phyloP scores from a whole-genome alignment of 805 yeast species.

The Scheffersomyces stipitis region DNA sequence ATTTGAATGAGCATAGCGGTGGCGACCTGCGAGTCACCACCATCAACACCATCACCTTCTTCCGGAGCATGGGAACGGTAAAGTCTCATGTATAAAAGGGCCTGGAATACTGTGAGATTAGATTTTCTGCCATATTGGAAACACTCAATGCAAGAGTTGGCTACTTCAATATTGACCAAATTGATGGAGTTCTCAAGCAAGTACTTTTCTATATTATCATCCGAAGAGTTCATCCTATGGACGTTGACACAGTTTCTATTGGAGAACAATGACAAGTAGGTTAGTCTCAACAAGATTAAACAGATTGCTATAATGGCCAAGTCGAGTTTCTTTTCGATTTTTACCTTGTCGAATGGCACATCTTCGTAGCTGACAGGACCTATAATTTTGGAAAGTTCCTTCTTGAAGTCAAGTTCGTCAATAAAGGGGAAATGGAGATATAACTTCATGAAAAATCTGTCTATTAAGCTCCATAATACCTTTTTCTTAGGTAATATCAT shows the following conservation, averaged over 20 bases:
- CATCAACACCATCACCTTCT: constrained; percentile 13
- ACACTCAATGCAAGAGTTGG: constrained; percentile 20
- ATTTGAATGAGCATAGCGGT: constrained; percentile 15
- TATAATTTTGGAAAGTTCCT: constrained; percentile 43
- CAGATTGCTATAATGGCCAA: constrained; percentile 34
- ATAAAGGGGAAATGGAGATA: constrained; percentile 68
- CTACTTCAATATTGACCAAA: constrained; percentile 16
- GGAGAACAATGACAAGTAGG: constrained; percentile 37
- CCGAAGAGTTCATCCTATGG: constrained; percentile 14
- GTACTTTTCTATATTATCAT: constrained; percentile 20
- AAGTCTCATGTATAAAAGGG: constrained; percentile 8
- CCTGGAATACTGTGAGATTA: constrained; percentile 10
- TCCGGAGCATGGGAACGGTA: constrained; percentile 11
- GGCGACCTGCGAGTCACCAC: constrained; percentile 10
- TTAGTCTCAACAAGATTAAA: constrained; percentile 31
- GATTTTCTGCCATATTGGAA: constrained; percentile 12
- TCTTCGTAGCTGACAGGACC: constrained; percentile 29
- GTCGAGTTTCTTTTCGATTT: constrained; percentile 31
- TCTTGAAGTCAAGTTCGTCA: constrained; percentile 54
- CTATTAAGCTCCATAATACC: constrained; percentile 55
- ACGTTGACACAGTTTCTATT: constrained; percentile 32
- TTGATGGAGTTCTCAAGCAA: constrained; percentile 21
- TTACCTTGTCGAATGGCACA: constrained; percentile 18
- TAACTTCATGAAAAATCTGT: constrained; percentile 56
- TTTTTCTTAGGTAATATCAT: constrained; percentile 52